These are phyloP conservation scores for Leavenworthia alabamica DNA, from an alignment of 345 rosid species.

Conservation along the genomic window DNA sequence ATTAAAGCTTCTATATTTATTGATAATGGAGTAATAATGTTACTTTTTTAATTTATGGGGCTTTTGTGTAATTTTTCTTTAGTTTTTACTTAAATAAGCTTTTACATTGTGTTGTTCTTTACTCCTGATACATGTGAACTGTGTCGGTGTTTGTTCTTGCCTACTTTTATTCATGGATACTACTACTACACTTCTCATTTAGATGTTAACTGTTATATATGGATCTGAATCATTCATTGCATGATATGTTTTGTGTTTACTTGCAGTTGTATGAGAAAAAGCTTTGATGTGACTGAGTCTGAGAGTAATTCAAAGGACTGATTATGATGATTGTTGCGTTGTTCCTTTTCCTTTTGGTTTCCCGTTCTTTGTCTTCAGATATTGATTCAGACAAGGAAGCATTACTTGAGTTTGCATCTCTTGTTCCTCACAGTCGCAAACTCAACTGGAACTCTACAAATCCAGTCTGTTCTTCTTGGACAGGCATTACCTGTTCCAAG, in stretches of 20 bases:
- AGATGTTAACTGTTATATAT: background rate
- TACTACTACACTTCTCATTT: background rate
- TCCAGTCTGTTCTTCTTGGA: slow-evolving; percentile 59
- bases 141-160: no score
- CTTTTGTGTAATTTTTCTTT: no score
- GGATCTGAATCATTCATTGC: background rate
- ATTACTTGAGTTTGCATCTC: slow-evolving; percentile 59
- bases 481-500: slow-evolving; percentile 61
- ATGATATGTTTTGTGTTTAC: slow-evolving; percentile 9
- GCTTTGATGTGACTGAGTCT: slow-evolving; percentile 16
- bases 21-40: no score
- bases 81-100: no score
- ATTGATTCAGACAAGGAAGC: slow-evolving; percentile 60
- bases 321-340: slow-evolving; percentile 41
- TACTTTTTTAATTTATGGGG: no score
- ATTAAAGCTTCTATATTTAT: background rate
- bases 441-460: slow-evolving; percentile 67
- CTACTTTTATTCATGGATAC: no score
- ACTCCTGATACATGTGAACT: no score
- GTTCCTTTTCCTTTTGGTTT: slow-evolving; percentile 32
- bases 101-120: no score
- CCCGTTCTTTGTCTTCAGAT: slow-evolving; percentile 39
- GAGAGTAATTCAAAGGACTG: slow-evolving; percentile 6
- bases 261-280: slow-evolving; percentile 27
- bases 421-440: slow-evolving; percentile 65